These are phyloP conservation scores for Apiotrichum akiyoshidainum DNA, from an alignment of 1,284 basidiomycete genomes.

Conservation along the genomic window DNA sequence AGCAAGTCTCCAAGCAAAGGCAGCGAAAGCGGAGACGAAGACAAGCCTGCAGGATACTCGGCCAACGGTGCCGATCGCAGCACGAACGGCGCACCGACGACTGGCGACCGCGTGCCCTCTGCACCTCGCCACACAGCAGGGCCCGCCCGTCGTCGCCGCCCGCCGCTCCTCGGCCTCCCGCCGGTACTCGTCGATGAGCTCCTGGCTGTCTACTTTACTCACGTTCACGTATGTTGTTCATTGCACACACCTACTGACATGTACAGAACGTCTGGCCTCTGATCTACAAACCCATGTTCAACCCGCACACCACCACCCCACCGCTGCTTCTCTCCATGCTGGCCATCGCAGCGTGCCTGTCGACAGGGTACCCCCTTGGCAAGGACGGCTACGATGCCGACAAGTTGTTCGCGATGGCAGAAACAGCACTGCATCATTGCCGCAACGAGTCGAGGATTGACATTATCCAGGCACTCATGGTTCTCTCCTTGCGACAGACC, in stretches of 20 bases:
- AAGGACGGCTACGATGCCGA: constrained; percentile 67
- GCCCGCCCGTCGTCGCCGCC: constrained; percentile 10
- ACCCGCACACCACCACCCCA: constrained; percentile 31
- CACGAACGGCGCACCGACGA: not conserved
- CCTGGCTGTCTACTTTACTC: constrained; percentile 42
- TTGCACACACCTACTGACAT: not conserved
- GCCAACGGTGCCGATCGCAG: not conserved
- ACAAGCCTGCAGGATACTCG: not conserved
- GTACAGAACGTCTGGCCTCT: constrained; percentile 47
- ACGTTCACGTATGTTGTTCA: constrained; percentile 36
- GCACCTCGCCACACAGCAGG: not conserved
- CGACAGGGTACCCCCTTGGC: constrained; percentile 45
- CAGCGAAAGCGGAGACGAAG: not conserved
- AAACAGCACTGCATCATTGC: constrained; percentile 31
- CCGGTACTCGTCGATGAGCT: constrained; percentile 34
- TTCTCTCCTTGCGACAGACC: constrained; percentile 51
- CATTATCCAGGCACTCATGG: constrained; percentile 47
- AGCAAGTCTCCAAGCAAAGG: constrained; percentile 6
- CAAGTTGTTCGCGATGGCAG: constrained; percentile 52
- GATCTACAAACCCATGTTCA: constrained; percentile 47
- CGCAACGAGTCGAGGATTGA: constrained; percentile 36
- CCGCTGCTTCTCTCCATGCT: constrained; percentile 44
- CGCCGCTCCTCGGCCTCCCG: constrained; percentile 27
- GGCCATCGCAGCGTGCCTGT: constrained; percentile 41
- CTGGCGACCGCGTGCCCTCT: not conserved